Evolutionary conservation across 805 yeast genomes (phyloP), one percentile per base, ranked within the genome.

Genomic region (Hanseniaspora meyeri): DNA sequence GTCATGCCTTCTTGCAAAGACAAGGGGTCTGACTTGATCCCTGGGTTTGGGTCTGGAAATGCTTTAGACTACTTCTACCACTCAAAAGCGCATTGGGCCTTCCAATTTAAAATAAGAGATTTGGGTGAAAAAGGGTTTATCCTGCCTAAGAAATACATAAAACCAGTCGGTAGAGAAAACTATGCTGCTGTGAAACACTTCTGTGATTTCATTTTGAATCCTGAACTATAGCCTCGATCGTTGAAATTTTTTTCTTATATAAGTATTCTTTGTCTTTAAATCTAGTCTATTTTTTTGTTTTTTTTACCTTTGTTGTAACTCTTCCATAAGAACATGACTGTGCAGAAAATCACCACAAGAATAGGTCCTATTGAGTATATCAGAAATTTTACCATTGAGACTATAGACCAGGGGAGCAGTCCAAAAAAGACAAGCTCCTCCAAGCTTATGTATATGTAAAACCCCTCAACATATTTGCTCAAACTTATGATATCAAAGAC

Each of bases 1-100:
- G 93, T 87, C 20, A 67, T 80, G 43, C 82, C 87, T 8, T 93
- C 95, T 0, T 87, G 95, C 66, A 73, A 82, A 57, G 95, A 86
- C 64, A 79, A 82, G 61, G 90, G 86, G 52, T 77, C 83, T 2
- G 93, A 86, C 66, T 66, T 85, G 58, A 65, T 79, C 12, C 90
- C 93, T 1, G 85, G 83, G 19, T 70, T 83, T 66, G 93, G 93
- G 2, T 76, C 89, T 5, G 95, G 95, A 2, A 78, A 87, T 2
- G 83, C 87, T 1, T 72, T 87, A 62, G 95, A 87, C 64, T 87
- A 76, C 65, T 84, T 87, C 91, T 87, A 87, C 64, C 88, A 85
- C 68, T 79, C 82, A 63, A 77, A 82, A 58, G 93, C 93, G 0
- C 79, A 74, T 62, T 86, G 90, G 89, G 95, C 95, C 0, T 83